phyloP scores from a whole-genome alignment of 2,329 filamentous ascomycete species.

The Keithomyces neogunnii region DNA sequence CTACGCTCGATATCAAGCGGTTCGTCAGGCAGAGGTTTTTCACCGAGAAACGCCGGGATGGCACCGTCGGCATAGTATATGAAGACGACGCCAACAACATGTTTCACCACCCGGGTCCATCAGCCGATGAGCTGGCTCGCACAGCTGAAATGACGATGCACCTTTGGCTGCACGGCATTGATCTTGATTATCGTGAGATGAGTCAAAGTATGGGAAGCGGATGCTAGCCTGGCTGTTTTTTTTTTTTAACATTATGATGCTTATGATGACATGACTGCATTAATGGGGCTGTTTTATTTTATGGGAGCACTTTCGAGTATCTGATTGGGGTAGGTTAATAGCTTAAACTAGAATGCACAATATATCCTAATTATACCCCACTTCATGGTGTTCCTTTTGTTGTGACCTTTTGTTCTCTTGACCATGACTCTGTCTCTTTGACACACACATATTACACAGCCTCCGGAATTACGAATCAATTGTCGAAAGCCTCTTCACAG shows the following conservation, averaged over 20 bases:
- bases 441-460: not conserved
- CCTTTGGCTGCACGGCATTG: conserved; percentile 6
- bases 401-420: no score
- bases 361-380: not conserved
- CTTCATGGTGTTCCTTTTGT: not conserved
- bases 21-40: conserved; percentile 7
- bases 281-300: not conserved
- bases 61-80: conserved; percentile 6
- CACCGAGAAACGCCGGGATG: conserved; percentile 5
- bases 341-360: not conserved
- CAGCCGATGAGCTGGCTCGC: conserved; percentile 1
- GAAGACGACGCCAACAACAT: conserved; percentile 7
- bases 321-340: not conserved
- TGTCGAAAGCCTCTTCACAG: conserved; percentile 20
- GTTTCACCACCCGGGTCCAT: conserved; percentile 1
- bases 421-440: not conserved
- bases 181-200: conserved; percentile 5
- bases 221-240: not conserved
- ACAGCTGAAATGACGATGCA: conserved; percentile 7
- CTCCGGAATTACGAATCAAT: conserved; percentile 3
- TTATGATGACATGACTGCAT: not conserved
- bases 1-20: not conserved
- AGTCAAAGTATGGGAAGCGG: not conserved
- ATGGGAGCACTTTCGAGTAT: not conserved
- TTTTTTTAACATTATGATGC: not conserved